Conservation (phyloP, 768 basidiomycete species). For the Suillus fuscotomentosus region DNA sequence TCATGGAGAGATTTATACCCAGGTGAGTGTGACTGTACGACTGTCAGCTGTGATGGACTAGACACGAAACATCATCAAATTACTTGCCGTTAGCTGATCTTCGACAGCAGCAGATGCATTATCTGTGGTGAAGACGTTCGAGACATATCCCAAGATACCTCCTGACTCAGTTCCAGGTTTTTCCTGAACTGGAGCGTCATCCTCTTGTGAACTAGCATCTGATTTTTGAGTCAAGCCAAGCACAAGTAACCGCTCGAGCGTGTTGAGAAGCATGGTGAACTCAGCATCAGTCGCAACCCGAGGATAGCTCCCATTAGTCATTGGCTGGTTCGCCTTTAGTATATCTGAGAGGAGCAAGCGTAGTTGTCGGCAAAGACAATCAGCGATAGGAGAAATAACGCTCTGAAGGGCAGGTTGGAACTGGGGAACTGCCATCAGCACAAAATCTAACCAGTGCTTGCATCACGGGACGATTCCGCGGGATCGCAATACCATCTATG, state of each 20-base stretch:
- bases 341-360: slow-evolving; percentile 55
- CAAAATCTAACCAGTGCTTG: slow-evolving; percentile 98
- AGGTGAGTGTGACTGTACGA: slow-evolving; percentile 55
- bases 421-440: slow-evolving; percentile 86
- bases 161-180: slow-evolving; percentile 52
- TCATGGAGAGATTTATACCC: slow-evolving; percentile 80
- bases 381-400: slow-evolving; percentile 71
- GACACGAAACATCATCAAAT: background rate
- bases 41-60: slow-evolving; percentile 6
- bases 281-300: slow-evolving; percentile 74
- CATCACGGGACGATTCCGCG: slow-evolving; percentile 72
- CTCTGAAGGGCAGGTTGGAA: slow-evolving; percentile 71
- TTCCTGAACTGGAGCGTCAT: slow-evolving; percentile 52
- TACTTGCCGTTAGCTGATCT: slow-evolving; percentile 58
- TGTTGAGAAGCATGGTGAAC: slow-evolving; percentile 79
- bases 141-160: slow-evolving; percentile 86
- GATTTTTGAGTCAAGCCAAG: slow-evolving; percentile 63
- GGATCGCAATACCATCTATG: slow-evolving; percentile 71
- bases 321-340: slow-evolving; percentile 38
- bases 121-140: slow-evolving; percentile 87
- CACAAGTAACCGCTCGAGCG: slow-evolving; percentile 77
- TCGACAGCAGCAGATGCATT: slow-evolving; percentile 42
- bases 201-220: slow-evolving; percentile 50
- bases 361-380: slow-evolving; percentile 76
- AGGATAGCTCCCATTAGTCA: slow-evolving; percentile 40